Evolutionary conservation across 345 rosid genomes (phyloP), one percentile per base, ranked within the genome.

Genomic region (Arabidopsis thaliana): DNA sequence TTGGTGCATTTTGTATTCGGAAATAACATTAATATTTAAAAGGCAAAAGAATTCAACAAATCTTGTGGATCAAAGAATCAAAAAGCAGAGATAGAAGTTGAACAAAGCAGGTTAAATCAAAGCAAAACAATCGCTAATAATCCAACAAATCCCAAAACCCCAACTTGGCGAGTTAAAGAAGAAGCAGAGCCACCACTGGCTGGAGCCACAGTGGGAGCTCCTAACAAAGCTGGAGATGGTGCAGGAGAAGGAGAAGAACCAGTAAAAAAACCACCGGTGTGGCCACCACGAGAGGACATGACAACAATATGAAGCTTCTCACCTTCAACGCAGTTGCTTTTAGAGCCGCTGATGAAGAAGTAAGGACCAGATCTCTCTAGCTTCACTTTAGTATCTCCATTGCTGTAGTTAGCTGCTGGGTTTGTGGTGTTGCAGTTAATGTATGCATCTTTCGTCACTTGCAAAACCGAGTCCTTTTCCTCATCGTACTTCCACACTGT

Each of bases 401-500:
- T 57, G 59, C 57, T 76, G 72, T 76, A 71, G 13, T 24, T 62
- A 3, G 78, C 78, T 60, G 73, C 65, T 44, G 83, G 83, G 14
- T 68, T 76, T 24, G 78, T 65, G 1, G 71, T 80, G 75, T 80
- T 80, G 46, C 80, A 80, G 59, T 24, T 76, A 7, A 75, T 62
- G 52, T 80, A 80, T 0, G 80, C 75, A 3, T 80, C 70, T 9
- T 80, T 80, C 4, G 80, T 80, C 72, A 80, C 78, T 46, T 67
- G 78, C 8, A 80, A 67, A 59, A 72, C 80, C 0, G 80, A 80
- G 77, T 95, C 97, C 38, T 84, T 87, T 23, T 67, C 83, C 3
- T 84, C 80, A 45, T 92, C 88, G 49, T 86, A 91, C 69, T 86
- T 89, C 91, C 91, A 91, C 53, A 84, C 93, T 89, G 79, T 59